Conservation (phyloP, 768 basidiomycete genomes). For the Neoboletus brunneissimus region DNA sequence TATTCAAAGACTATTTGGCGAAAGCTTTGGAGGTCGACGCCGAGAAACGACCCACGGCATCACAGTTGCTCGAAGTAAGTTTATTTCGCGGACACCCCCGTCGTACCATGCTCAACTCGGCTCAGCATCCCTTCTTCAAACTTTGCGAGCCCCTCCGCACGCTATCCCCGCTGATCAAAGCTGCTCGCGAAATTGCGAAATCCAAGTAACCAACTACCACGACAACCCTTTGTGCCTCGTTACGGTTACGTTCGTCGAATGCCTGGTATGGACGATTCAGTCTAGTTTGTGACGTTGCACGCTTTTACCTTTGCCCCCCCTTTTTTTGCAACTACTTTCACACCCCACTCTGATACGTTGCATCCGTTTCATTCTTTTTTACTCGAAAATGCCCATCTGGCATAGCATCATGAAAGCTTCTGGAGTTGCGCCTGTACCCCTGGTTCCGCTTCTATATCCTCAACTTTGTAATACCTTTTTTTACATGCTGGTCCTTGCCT, state of each 20-base stretch:
- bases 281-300: conserved; percentile 11
- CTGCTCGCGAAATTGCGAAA: conserved; percentile 84
- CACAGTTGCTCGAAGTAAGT: conserved; percentile 71
- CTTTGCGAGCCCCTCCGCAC: conserved; percentile 84
- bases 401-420: conserved; percentile 9
- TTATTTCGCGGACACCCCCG: background rate
- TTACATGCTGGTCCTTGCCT: conserved; percentile 16
- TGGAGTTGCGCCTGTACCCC: conserved; percentile 14
- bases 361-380: conserved; percentile 14
- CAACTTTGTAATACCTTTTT: conserved; percentile 32
- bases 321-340: conserved; percentile 20
- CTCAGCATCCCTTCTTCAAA: conserved; percentile 84
- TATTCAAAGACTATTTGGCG: conserved; percentile 88
- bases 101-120: conserved; percentile 2
- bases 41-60: conserved; percentile 88
- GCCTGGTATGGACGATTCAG: conserved; percentile 7
- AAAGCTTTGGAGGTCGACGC: conserved; percentile 92
- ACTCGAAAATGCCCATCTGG: conserved; percentile 13
- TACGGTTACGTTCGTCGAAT: background rate
- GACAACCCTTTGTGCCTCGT: background rate
- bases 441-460: conserved; percentile 25
- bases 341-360: conserved; percentile 15
- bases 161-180: conserved; percentile 86
- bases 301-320: background rate
- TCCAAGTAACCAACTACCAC: conserved; percentile 31